Evolutionary conservation across 768 basidiomycete species (phyloP), one percentile per base, ranked within the genome.

Genomic region (Lentinus tigrinus): DNA sequence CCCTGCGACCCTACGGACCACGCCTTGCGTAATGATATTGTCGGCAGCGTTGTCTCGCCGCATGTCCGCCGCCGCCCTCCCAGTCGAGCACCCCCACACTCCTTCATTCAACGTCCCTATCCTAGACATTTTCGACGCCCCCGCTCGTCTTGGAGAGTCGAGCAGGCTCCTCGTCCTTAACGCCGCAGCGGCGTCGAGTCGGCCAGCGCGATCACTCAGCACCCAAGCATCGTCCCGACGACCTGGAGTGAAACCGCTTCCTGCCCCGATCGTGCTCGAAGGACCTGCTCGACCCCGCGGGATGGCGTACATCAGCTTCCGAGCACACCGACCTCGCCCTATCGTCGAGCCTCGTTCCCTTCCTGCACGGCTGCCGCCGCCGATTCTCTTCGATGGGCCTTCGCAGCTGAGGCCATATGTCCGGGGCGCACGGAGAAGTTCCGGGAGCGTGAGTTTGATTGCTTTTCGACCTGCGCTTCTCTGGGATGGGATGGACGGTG

Each of bases 91-190:
- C 54, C 51, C 57, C 40, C 57, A 62, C 58, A 31, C 64, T 57
- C 49, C 58, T 38, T 40, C 60, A 47, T 47, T 67, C 64, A 10
- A 61, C 63, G 21, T 26, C 21, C 54, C 57, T 42, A 78, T 80
- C 47, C 75, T 78, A 59, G 81, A 83, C 65, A 81, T 84, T 57
- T 81, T 81, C 63, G 81, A 83, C 57, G 81, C 74, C 23, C 78
- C 81, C 1, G 68, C 69, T 34, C 69, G 69, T 28, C 74, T 79
- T 21, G 71, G 74, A 19, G 76, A 75, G 58, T 74, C 71, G 28
- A 70, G 64, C 57, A 58, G 64, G 52, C 56, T 71, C 64, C 47
- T 71, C 51, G 43, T 40, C 28, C 53, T 44, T 19, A 58, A 47
- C 57, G 58, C 42, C 38, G 37, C 44, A 17, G 53, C 58, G 1